Conservation (phyloP, 2,329 filamentous ascomycete genomes). For the Amauroascus verrucosus region DNA sequence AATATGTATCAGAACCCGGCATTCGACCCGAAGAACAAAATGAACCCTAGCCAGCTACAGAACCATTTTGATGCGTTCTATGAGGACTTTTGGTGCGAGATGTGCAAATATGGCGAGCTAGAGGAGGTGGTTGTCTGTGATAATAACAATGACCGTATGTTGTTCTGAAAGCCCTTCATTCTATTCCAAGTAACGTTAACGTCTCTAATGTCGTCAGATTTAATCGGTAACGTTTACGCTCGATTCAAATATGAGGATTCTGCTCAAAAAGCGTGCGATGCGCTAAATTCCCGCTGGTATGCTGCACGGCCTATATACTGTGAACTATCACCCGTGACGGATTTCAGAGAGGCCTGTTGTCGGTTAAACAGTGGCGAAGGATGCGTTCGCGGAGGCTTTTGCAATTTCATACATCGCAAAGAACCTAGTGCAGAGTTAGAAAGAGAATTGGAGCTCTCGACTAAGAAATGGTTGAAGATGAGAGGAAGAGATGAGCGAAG, state of each 20-base stretch:
- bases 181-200: not conserved
- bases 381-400: constrained; percentile 91
- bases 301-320: constrained; percentile 95
- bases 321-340: constrained; percentile 91
- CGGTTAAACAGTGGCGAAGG: constrained; percentile 88
- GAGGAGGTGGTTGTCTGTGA: constrained; percentile 98
- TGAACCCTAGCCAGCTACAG: constrained; percentile 91
- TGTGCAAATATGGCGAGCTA: constrained; percentile 96
- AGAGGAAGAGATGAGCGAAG: constrained; percentile 77
- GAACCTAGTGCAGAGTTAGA: constrained; percentile 85
- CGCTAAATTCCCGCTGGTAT: constrained; percentile 92
- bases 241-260: constrained; percentile 99
- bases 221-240: constrained; percentile 98
- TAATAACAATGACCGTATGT: constrained; percentile 94
- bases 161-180: not conserved
- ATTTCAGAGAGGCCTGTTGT: constrained; percentile 96
- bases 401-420: constrained; percentile 98
- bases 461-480: constrained; percentile 91
- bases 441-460: constrained; percentile 71
- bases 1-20: constrained; percentile 99
- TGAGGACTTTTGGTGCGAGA: constrained; percentile 99
- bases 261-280: constrained; percentile 86
- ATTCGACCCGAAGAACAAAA: constrained; percentile 92
- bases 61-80: constrained; percentile 99
- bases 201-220: constrained; percentile 44